A percentile compares a stretch with the other conserved stretches of the same genome.
Conservation (phyloP, 495 filamentous ascomycete species). For the Hypoxylon perforatum region DNA sequence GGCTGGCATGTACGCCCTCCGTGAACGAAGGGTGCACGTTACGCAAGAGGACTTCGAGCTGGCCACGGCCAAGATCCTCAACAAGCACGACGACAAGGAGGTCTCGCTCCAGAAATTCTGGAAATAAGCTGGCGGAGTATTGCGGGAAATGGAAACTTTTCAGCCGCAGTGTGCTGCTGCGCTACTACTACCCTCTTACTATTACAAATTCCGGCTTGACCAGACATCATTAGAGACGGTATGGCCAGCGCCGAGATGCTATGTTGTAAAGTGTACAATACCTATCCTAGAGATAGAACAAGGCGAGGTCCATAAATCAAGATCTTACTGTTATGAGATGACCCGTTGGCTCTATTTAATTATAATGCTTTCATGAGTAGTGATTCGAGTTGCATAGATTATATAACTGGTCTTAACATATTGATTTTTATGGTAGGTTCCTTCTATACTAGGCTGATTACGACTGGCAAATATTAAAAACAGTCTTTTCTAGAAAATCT, state of each 20-base stretch:
- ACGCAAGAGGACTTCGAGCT: constrained; percentile 99
- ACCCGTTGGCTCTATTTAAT: not conserved
- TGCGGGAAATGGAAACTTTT: not conserved
- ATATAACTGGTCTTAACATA: not conserved
- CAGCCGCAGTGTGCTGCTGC: not conserved
- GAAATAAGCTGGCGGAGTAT: constrained; percentile 70
- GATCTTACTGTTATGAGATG: constrained; percentile 17
- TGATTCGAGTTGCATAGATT: not conserved
- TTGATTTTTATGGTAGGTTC: no score
- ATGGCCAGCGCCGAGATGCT: constrained; percentile 10
- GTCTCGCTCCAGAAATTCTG: constrained; percentile 85
- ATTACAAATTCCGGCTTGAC: constrained; percentile 10
- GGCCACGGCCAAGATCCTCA: constrained; percentile 98
- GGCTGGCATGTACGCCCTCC: constrained; percentile 96
- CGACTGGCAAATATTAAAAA: no score
- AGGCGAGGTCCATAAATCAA: constrained; percentile 7
- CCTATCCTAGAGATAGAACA: constrained; percentile 22
- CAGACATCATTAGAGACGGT: not conserved
- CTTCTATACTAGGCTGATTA: no score
- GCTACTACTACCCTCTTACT: not conserved
- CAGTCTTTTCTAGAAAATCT: no score
- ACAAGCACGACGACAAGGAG: constrained; percentile 99
- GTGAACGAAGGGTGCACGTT: constrained; percentile 95
- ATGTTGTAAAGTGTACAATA: constrained; percentile 43
- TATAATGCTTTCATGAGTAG: not conserved